Percentiles rank a stretch among this genome's conserved stretches.
Conservation (phyloP, 1,284 basidiomycete genomes). For the Fomitopsis palustris region DNA sequence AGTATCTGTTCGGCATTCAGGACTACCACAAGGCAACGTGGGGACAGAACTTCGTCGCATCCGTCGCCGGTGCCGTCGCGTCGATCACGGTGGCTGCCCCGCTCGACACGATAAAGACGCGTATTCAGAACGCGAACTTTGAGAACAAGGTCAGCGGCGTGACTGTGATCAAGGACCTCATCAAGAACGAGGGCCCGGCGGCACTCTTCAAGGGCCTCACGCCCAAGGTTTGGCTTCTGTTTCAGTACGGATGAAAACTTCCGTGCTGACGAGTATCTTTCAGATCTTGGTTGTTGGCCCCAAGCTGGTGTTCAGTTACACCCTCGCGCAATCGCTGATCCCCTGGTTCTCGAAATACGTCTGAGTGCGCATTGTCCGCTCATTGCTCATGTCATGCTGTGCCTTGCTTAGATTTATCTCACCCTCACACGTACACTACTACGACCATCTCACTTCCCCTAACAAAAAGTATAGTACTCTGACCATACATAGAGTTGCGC, state of each 20-base stretch:
- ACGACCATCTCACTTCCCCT: not conserved
- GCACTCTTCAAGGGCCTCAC: slow-evolving; percentile 99
- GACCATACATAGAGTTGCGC: not conserved
- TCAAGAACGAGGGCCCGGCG: slow-evolving; percentile 80
- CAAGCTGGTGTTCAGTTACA: slow-evolving; percentile 98
- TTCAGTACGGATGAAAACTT: not conserved
- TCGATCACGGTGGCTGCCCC: slow-evolving; percentile 97
- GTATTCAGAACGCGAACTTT: slow-evolving; percentile 98
- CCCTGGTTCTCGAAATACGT: slow-evolving; percentile 91
- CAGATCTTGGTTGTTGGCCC: slow-evolving; percentile 96
- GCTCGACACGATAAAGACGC: slow-evolving; percentile 94
- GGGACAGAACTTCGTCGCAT: slow-evolving; percentile 94
- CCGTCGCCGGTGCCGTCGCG: slow-evolving; percentile 90
- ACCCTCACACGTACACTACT: not conserved
- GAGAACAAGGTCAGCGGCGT: slow-evolving; percentile 88
- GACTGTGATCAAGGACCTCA: slow-evolving; percentile 83
- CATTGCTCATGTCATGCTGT: not conserved
- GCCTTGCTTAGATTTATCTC: not conserved
- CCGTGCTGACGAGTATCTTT: not conserved
- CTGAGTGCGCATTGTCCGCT: slow-evolving; percentile 25
- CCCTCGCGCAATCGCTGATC: slow-evolving; percentile 94
- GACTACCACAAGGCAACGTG: slow-evolving; percentile 95
- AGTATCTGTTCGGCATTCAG: slow-evolving; percentile 84
- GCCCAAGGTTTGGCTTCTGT: slow-evolving; percentile 67
- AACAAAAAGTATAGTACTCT: not conserved